phyloP scores from a whole-genome alignment of 2,329 filamentous ascomycete genomes.

The Clarireedia sp. region DNA sequence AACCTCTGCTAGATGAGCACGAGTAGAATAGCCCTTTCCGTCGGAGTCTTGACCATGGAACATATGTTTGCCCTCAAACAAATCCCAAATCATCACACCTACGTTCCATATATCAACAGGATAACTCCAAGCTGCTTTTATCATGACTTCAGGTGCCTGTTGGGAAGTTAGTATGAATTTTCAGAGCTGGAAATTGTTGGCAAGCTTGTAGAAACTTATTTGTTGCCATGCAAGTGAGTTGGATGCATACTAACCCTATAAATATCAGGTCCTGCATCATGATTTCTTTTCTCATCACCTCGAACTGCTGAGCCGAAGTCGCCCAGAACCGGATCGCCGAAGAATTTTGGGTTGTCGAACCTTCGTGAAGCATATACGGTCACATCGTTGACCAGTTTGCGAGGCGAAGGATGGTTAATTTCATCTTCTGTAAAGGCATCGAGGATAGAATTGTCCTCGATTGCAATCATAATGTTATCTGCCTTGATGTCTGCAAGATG shows the following conservation, averaged over 20 bases:
- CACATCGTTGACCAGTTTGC: conserved; percentile 35
- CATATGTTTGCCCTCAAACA: conserved; percentile 21
- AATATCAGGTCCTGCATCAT: conserved; percentile 34
- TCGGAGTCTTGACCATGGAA: conserved; percentile 20
- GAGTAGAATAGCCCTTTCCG: conserved; percentile 15
- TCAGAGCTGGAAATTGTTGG: background rate
- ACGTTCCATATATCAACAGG: conserved; percentile 32
- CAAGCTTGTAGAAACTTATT: background rate
- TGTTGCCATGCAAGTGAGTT: background rate
- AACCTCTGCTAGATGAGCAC: conserved; percentile 24
- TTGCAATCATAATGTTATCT: conserved; percentile 38
- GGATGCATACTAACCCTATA: conserved; percentile 21
- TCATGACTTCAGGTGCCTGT: conserved; percentile 32
- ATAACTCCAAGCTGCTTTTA: conserved; percentile 31
- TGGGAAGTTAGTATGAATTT: conserved; percentile 10
- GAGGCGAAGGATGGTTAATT: conserved; percentile 32
- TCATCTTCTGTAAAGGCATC: conserved; percentile 35
- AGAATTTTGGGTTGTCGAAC: conserved; percentile 29
- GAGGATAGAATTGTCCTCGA: conserved; percentile 31
- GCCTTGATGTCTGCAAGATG: conserved; percentile 35
- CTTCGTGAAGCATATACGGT: conserved; percentile 36
- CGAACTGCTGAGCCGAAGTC: conserved; percentile 41
- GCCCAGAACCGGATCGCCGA: conserved; percentile 34
- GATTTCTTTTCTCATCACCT: conserved; percentile 30
- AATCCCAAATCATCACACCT: conserved; percentile 30